A percentile compares a stretch with the other conserved stretches of the same genome.
Conservation (phyloP, 2,329 filamentous ascomycete species). For the Remersonia thermophila region DNA sequence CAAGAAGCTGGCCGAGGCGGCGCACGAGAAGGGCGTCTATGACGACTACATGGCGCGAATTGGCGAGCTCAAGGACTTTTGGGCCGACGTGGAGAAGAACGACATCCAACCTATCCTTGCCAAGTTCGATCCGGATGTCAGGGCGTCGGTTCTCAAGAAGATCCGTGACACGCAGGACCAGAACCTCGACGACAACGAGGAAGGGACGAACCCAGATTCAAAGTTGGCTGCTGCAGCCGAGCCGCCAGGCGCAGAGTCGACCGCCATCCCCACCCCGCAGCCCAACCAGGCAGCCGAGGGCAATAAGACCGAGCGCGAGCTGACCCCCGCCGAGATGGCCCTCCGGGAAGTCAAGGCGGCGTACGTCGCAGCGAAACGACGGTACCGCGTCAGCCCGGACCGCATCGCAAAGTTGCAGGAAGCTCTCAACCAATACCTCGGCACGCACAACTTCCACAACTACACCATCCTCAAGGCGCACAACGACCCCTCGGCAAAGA, state of each 20-base stretch:
- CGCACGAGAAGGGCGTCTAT: constrained; percentile 59
- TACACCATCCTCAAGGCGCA: constrained; percentile 85
- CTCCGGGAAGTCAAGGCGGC: constrained; percentile 67
- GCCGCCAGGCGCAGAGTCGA: no score
- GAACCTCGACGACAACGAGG: constrained; percentile 7
- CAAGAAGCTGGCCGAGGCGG: constrained; percentile 66
- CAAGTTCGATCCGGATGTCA: constrained; percentile 49
- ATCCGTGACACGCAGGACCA: constrained; percentile 34
- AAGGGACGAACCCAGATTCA: no score
- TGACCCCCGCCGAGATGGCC: constrained; percentile 47
- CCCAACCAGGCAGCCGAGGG: constrained; percentile 1
- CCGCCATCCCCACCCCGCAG: no score
- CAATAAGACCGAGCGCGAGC: constrained; percentile 14
- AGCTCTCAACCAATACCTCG: constrained; percentile 62
- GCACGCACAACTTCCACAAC: constrained; percentile 91
- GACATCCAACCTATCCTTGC: constrained; percentile 61
- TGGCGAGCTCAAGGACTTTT: constrained; percentile 68
- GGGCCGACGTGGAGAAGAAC: constrained; percentile 70
- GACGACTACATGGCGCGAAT: constrained; percentile 58
- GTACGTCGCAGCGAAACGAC: constrained; percentile 70
- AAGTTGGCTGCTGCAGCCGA: neutral
- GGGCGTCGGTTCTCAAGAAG: constrained; percentile 48
- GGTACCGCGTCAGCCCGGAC: constrained; percentile 63
- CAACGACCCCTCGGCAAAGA: constrained; percentile 72
- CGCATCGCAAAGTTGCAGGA: constrained; percentile 67